phyloP scores from a whole-genome alignment of 192 early-diverging fungal genomes.

The Coemansia interrupta region DNA sequence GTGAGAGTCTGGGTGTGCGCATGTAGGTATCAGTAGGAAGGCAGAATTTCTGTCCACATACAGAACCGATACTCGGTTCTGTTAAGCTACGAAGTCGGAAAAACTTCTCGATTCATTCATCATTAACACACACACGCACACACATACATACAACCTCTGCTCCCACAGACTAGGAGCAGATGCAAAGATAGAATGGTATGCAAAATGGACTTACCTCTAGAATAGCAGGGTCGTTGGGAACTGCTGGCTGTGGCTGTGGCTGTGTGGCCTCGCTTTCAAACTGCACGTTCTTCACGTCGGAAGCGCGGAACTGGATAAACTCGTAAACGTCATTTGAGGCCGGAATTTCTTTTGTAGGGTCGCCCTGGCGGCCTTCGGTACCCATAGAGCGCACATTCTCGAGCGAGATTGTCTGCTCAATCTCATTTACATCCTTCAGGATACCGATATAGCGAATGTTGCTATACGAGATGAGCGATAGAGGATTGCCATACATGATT shows the following conservation, averaged over 20 bases:
- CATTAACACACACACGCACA: conserved; percentile 8
- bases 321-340: conserved; percentile 81
- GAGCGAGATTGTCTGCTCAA: conserved; percentile 84
- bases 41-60: conserved; percentile 49
- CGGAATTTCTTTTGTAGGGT: conserved; percentile 82
- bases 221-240: conserved; percentile 85
- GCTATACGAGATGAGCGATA: conserved; percentile 77
- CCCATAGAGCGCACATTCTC: conserved; percentile 90
- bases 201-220: conserved; percentile 51
- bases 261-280: conserved; percentile 55
- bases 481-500: conserved; percentile 54
- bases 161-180: not conserved
- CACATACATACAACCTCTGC: not conserved
- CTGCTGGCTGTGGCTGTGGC: conserved; percentile 53
- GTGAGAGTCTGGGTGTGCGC: not conserved
- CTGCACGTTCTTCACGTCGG: conserved; percentile 85
- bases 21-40: conserved; percentile 40
- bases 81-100: conserved; percentile 41
- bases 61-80: conserved; percentile 5
- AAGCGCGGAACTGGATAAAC: conserved; percentile 89
- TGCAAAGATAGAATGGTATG: not conserved
- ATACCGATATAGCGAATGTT: conserved; percentile 91
- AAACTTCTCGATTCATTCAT: conserved; percentile 40
- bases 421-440: conserved; percentile 80
- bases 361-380: conserved; percentile 83